phyloP scores from a whole-genome alignment of 1,284 basidiomycete genomes.

The Microbotryomycetes sp. region DNA sequence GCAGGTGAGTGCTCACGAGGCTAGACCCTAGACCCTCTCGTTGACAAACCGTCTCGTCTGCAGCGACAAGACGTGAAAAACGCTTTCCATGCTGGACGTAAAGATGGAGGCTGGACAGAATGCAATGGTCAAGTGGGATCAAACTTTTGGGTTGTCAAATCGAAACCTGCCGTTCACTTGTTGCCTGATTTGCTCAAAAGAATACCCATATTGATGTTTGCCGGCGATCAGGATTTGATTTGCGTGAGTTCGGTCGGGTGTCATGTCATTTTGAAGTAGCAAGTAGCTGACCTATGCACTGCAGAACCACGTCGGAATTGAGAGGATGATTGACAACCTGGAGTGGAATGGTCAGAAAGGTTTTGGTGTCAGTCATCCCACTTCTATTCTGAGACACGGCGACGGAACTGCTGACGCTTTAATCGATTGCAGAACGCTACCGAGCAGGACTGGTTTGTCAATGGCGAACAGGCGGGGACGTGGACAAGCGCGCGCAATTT shows the following conservation, averaged over 20 bases:
- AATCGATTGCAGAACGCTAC: constrained; percentile 55
- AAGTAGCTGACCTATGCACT: constrained; percentile 3
- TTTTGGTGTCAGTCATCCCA: constrained; percentile 58
- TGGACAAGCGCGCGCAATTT: constrained; percentile 85
- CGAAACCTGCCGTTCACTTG: constrained; percentile 66
- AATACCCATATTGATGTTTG: constrained; percentile 81
- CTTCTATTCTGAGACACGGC: background rate
- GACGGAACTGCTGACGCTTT: background rate
- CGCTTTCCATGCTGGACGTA: constrained; percentile 73
- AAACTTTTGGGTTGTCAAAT: constrained; percentile 55
- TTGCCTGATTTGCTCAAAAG: constrained; percentile 71
- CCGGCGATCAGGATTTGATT: constrained; percentile 90
- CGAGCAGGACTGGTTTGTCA: constrained; percentile 70
- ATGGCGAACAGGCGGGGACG: constrained; percentile 69
- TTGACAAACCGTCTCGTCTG: background rate
- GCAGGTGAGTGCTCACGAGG: constrained; percentile 52
- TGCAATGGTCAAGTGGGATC: constrained; percentile 65
- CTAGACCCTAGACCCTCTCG: background rate
- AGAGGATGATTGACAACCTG: constrained; percentile 74
- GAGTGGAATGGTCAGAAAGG: constrained; percentile 81
- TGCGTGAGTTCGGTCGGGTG: constrained; percentile 47
- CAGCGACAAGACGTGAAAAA: constrained; percentile 71
- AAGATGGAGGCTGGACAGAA: constrained; percentile 81
- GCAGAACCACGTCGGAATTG: constrained; percentile 78
- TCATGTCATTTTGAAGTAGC: background rate